phyloP scores from a whole-genome alignment of 768 basidiomycete genomes.

The Trametes sanguinea region DNA sequence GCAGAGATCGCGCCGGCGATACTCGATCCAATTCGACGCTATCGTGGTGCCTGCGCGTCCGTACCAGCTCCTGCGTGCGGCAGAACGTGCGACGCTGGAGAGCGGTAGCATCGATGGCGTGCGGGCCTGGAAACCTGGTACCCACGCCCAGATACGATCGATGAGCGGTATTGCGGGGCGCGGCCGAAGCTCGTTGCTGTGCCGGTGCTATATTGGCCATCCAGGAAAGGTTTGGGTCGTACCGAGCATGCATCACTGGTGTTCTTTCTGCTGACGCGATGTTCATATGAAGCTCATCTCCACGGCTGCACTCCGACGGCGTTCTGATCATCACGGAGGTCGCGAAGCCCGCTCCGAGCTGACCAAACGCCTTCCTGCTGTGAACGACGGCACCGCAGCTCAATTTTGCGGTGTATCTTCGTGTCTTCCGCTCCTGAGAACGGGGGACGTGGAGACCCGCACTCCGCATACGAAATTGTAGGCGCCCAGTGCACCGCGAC shows the following conservation, averaged over 20 bases:
- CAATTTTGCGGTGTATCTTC: slow-evolving; percentile 20
- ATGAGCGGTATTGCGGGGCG: slow-evolving; percentile 6
- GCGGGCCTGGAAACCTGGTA: slow-evolving; percentile 5
- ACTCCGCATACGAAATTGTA: slow-evolving; percentile 4
- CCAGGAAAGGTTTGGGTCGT: slow-evolving; percentile 1
- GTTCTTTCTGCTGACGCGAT: slow-evolving; percentile 3
- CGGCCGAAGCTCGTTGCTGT: background rate
- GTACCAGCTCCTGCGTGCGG: slow-evolving; percentile 1
- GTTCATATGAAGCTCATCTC: background rate
- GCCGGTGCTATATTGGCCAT: slow-evolving; percentile 9
- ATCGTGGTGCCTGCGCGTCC: slow-evolving; percentile 14
- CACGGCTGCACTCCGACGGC: background rate
- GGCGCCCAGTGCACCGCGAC: slow-evolving; percentile 16
- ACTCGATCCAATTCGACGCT: slow-evolving; percentile 11
- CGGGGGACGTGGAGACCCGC: slow-evolving; percentile 9
- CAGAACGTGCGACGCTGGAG: slow-evolving; percentile 12
- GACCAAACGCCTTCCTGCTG: background rate
- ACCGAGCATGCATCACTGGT: background rate
- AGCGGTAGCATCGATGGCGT: slow-evolving; percentile 16
- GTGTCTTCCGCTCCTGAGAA: slow-evolving; percentile 17
- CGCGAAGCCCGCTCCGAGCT: background rate
- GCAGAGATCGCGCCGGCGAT: slow-evolving; percentile 15
- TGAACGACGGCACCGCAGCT: background rate
- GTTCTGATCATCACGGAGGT: slow-evolving; percentile 10
- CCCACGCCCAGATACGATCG: slow-evolving; percentile 12